phyloP scores from a whole-genome alignment of 805 yeast genomes.

The Yarrowia bubula region DNA sequence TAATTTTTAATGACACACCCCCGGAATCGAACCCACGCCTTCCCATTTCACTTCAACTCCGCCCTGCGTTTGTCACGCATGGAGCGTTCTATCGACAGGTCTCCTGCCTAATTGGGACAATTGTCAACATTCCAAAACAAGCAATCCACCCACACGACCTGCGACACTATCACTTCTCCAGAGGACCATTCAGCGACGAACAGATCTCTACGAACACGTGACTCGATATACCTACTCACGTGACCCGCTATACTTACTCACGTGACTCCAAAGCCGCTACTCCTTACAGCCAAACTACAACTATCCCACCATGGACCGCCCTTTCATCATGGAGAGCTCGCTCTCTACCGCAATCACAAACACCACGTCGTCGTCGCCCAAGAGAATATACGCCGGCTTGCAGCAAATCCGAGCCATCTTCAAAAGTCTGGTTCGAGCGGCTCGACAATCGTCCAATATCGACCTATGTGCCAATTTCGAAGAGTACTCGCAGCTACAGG shows the following conservation, averaged over 20 bases:
- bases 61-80: background rate
- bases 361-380: constrained; percentile 14
- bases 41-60: background rate
- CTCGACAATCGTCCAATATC: background rate
- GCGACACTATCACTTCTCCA: background rate
- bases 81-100: background rate
- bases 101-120: constrained; percentile 9
- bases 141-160: constrained; percentile 3
- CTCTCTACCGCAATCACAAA: constrained; percentile 4
- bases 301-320: background rate
- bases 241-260: too few species aligned
- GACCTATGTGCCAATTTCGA: constrained; percentile 4
- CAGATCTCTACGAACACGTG: too few species aligned
- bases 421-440: background rate
- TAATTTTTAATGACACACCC: background rate
- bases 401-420: constrained; percentile 13
- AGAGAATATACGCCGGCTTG: constrained; percentile 7
- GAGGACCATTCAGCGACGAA: background rate
- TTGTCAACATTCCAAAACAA: background rate
- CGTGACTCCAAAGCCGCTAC: background rate
- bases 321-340: constrained; percentile 22
- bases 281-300: background rate
- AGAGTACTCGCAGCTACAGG: constrained; percentile 42
- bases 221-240: too few species aligned
- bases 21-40: background rate